These are phyloP conservation scores for Mucor sp. DNA, from an alignment of 371 early-diverging fungal genomes.

Conservation along the genomic window DNA sequence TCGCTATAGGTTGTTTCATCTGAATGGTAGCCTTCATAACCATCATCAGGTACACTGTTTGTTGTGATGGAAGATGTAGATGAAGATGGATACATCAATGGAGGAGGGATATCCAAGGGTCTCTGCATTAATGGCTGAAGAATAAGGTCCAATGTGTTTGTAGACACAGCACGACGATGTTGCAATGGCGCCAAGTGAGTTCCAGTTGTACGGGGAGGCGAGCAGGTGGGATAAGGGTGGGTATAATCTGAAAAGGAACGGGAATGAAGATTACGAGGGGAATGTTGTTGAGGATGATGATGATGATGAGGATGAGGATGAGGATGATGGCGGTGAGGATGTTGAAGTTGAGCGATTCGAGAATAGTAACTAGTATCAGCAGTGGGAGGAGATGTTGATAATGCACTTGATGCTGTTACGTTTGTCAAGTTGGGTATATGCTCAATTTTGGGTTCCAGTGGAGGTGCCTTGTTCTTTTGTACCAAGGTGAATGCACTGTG, in stretches of 20 bases:
- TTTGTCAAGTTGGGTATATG: not conserved
- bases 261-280: slow-evolving; percentile 44
- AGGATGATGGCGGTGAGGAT: slow-evolving; percentile 5
- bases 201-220: slow-evolving; percentile 16
- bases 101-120: slow-evolving; percentile 15
- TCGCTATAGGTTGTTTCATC: slow-evolving; percentile 1
- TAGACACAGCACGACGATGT: slow-evolving; percentile 48
- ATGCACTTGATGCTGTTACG: not conserved
- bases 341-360: slow-evolving; percentile 21
- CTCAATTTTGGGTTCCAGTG: slow-evolving; percentile 7
- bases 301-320: slow-evolving; percentile 1
- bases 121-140: slow-evolving; percentile 30
- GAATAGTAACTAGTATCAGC: too few species aligned
- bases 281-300: slow-evolving; percentile 6
- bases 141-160: slow-evolving; percentile 42
- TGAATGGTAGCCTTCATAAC: slow-evolving; percentile 9
- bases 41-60: slow-evolving; percentile 18
- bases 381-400: not conserved
- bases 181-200: slow-evolving; percentile 17
- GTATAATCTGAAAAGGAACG: slow-evolving; percentile 53
- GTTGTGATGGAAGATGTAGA: slow-evolving; percentile 34
- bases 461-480: not conserved
- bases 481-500: slow-evolving; percentile 3
- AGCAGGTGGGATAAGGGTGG: slow-evolving; percentile 41
- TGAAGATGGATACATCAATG: slow-evolving; percentile 15